Base-by-base conservation (phyloP, 306 rosid genomes). In the Quercus aquifolioides region DNA sequence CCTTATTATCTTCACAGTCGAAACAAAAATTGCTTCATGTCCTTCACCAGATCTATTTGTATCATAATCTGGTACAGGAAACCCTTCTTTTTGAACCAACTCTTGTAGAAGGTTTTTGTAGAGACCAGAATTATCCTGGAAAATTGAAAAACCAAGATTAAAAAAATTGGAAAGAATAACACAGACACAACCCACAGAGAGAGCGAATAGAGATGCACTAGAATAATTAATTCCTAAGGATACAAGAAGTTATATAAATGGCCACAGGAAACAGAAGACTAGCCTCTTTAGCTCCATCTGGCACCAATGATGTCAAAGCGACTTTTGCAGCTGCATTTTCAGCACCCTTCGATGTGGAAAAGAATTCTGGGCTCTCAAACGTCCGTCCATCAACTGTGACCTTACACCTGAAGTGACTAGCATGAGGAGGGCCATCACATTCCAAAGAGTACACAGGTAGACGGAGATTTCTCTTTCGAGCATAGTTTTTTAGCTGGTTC, bases 51-150 rank as follows among this genome's bases (percentile, higher is more conserved):
- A 81, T 63, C 10, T 83, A 0, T 4, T 25, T 30, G 98, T 86
- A 75, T 6, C 81, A 82, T 93, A 95, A 31, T 56, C 4, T 13
- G 99, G 98, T 56, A 83, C 51, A 13, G 4, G 11, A 52, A 74
- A 62, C 20, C 94, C 94, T 81, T 81, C 84, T 83, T 80, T 95
- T 25, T 91, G 97, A 80, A 81, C 62, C 49, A 93, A 49, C 76
- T 93, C 94, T 89, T 91, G 98, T 71, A 93, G 81, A 51, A 93
- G 90, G 69, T 88, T 93, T 84, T 95, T 93, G 89, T 91, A 93
- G n/a, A 91, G 76, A 68, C 77, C 71, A 31, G 69, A 38, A 74
- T 83, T 86, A 60, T 86, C 43, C 43, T 38, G 79, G 80, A 80
- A 63, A 71, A 60, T 70, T 31, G 49, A 35, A 56, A 72, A 20